A percentile compares a stretch with the other conserved stretches of the same genome.
Conservation (phyloP, 352 stramenopile genomes). For the Hyaloperonospora brassicae region DNA sequence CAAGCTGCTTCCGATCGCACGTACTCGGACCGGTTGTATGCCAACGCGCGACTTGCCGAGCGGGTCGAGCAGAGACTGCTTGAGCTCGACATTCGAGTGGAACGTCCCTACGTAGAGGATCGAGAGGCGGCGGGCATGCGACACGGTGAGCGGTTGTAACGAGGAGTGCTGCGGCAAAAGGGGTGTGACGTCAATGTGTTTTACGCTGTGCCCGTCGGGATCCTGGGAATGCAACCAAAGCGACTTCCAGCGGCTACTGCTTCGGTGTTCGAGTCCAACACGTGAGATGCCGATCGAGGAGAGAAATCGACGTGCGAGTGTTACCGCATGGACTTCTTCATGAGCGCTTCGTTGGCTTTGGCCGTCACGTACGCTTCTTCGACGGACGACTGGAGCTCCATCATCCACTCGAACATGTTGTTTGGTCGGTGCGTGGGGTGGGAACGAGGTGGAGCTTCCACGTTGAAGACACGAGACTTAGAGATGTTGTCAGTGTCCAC, state of each 20-base stretch:
- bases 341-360: conserved; percentile 39
- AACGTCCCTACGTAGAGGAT: conserved; percentile 11
- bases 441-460: neutral
- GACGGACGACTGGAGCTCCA: conserved; percentile 29
- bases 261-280: too few species aligned
- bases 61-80: conserved; percentile 9
- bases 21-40: conserved; percentile 2
- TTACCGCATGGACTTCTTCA: conserved; percentile 30
- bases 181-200: too few species aligned
- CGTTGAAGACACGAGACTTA: neutral
- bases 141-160: too few species aligned
- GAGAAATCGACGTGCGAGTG: neutral
- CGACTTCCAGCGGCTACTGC: too few species aligned
- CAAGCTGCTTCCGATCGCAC: conserved; percentile 2
- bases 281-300: too few species aligned
- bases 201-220: too few species aligned
- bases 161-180: too few species aligned
- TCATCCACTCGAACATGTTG: conserved; percentile 30
- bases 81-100: conserved; percentile 13
- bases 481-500: conserved; percentile 2
- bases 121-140: conserved; percentile 1
- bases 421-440: neutral
- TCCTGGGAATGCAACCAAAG: too few species aligned
- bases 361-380: conserved; percentile 37
- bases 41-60: conserved; percentile 2